Base-by-base conservation (phyloP, 192 early-diverging fungal genomes). In the Backusella circina region DNA sequence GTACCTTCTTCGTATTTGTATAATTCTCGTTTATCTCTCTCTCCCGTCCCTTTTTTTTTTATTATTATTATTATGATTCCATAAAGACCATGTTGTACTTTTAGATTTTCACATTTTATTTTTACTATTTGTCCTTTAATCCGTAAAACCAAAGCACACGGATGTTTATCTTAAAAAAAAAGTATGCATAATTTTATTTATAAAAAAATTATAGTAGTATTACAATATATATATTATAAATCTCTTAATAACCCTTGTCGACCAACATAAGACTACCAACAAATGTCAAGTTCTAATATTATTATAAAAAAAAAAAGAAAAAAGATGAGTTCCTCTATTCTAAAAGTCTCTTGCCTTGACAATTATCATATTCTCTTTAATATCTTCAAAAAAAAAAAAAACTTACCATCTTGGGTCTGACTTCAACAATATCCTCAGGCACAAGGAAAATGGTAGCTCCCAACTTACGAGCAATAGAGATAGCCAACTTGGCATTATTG, bases 351-450 rank as follows among this genome's bases (percentile, higher is more conserved):
- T 18, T n/a, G n/a, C 18, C 44, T 47, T 47, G 37, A 5, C n/a
- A 21, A 47, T 47, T 16, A 41, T 41, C 13, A 16, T 15, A 41
- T 15, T 15, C 39, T n/a, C n/a, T n/a, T n/a, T n/a, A n/a, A 41
- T 47, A 47, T 47, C 44, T 18, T 18, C 16, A 47, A 47, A 41
- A 13, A 30, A 71, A 73, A 26, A 67, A 73, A 33, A 23, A 21
- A 80, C 75, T 82, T 87, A 95, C 94, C 92, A 98, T 95, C 85
- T 98, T 98, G 64, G 95, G 90, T 84, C 96, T 94, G 76, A 97
- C 95, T 83, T 98, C 98, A 72, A 97, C 92, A 83, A 99, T 99
- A 87, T 99, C 97, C 88, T 99, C 97, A 12, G 97, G 97, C 50
- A 98, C 87, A 67, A 98, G 89, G 86, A 99, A 99, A 80, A 99